Evolutionary conservation across 2,329 filamentous ascomycete species (phyloP).

Genomic region (Dactylellina cionopaga): DNA sequence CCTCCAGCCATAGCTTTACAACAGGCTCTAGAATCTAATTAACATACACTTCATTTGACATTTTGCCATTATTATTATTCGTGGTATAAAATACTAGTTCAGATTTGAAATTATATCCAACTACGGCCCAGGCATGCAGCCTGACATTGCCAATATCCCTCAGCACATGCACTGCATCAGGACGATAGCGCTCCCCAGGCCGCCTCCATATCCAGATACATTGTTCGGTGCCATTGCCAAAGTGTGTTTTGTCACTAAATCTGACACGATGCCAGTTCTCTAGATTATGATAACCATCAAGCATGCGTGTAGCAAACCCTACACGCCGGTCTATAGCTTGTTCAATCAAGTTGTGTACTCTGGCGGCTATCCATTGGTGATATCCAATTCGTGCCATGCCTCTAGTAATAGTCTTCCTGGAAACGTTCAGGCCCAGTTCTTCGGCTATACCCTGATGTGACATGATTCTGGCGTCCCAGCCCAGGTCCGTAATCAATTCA

Average conservation of each 20-base stretch:
- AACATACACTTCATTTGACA: not conserved
- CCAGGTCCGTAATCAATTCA: too few relatives aligned
- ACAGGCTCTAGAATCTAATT: not conserved
- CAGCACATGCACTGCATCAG: too few relatives aligned
- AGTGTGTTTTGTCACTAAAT: not conserved
- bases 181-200: not conserved
- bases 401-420: not conserved
- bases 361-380: not conserved
- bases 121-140: not conserved
- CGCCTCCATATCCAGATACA: not conserved
- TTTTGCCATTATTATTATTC: constrained; percentile 1
- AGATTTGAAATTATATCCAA: constrained; percentile 7
- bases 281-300: not conserved
- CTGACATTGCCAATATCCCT: too few relatives aligned
- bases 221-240: not conserved
- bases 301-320: not conserved
- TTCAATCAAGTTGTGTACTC: not conserved
- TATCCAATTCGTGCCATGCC: not conserved
- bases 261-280: not conserved
- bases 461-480: not conserved
- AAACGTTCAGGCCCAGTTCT: not conserved
- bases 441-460: not conserved
- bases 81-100: not conserved
- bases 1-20: not conserved
- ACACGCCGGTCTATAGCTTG: not conserved